Conservation (phyloP, 176 grass and related monocot genomes). For the Alopecurus myosuroides region DNA sequence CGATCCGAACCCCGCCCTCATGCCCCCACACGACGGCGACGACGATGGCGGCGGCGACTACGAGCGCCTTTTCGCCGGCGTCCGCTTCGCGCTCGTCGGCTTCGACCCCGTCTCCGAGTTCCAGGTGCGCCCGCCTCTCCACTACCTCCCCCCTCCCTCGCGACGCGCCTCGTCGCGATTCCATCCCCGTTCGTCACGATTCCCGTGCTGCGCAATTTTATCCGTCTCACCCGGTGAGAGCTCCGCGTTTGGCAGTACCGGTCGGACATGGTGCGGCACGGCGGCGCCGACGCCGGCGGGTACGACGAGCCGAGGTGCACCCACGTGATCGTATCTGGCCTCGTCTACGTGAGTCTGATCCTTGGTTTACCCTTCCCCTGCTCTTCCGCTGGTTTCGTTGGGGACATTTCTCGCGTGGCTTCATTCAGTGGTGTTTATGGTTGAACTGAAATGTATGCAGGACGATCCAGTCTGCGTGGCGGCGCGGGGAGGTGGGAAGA, state of each 20-base stretch:
- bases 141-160: neutral
- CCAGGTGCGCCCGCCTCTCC: constrained; percentile 41
- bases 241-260: constrained; percentile 39
- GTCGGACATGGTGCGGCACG: constrained; percentile 49
- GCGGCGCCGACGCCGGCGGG: constrained; percentile 41
- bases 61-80: constrained; percentile 46
- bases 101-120: constrained; percentile 68
- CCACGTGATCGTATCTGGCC: constrained; percentile 56
- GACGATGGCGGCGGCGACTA: neutral
- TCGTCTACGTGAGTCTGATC: constrained; percentile 49
- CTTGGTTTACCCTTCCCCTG: neutral
- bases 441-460: constrained; percentile 15
- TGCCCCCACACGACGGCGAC: neutral
- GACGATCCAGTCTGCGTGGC: constrained; percentile 67
- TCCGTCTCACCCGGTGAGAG: neutral
- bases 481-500: constrained; percentile 56
- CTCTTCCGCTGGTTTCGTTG: neutral
- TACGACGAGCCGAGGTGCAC: constrained; percentile 43
- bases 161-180: neutral
- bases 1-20: neutral
- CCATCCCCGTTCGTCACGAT: neutral
- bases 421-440: neutral
- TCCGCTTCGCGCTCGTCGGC: constrained; percentile 79
- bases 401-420: neutral
- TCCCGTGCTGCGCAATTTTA: neutral